These are phyloP conservation scores for Rauvolfia tetraphylla DNA, from an alignment of 257 asterid species.

Conservation along the genomic window DNA sequence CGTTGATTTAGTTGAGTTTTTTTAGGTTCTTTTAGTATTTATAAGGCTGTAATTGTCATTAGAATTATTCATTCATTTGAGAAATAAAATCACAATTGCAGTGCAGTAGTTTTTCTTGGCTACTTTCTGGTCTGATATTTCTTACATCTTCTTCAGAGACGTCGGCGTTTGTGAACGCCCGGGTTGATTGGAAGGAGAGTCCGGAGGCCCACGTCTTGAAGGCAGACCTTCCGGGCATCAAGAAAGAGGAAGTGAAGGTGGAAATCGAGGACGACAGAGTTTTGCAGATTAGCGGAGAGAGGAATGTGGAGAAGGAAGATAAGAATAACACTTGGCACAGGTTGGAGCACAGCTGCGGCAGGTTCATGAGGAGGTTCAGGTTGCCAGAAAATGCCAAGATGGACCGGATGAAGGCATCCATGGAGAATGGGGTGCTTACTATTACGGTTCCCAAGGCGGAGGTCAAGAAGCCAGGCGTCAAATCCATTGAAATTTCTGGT, in stretches of 20 bases:
- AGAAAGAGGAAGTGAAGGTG: slow-evolving; percentile 21
- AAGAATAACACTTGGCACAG: slow-evolving; percentile 4
- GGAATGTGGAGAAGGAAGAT: slow-evolving; percentile 13
- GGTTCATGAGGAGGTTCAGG: slow-evolving; percentile 16
- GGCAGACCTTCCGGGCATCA: slow-evolving; percentile 21
- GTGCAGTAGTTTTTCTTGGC: too few relatives aligned
- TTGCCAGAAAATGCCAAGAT: slow-evolving; percentile 15
- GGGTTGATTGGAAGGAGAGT: slow-evolving; percentile 25
- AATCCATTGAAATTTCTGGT: slow-evolving; percentile 21
- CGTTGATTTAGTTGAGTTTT: too few relatives aligned
- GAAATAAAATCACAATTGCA: too few relatives aligned
- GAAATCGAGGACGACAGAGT: slow-evolving; percentile 16
- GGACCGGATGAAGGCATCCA: slow-evolving; percentile 10
- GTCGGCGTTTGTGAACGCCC: background rate
- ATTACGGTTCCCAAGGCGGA: slow-evolving; percentile 18
- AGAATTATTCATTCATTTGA: too few relatives aligned
- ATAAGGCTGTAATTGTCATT: too few relatives aligned
- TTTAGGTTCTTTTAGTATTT: too few relatives aligned
- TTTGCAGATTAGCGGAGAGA: background rate
- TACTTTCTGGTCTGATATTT: too few relatives aligned
- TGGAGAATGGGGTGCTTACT: slow-evolving; percentile 23
- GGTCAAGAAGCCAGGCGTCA: slow-evolving; percentile 14
- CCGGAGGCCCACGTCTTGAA: slow-evolving; percentile 20
- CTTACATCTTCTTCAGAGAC: slow-evolving; percentile 9
- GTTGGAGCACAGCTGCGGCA: slow-evolving; percentile 15